Evolutionary conservation across 225 moss, liverwort and hornwort genomes (phyloP).

Genomic region (Pleurozium schreberi): DNA sequence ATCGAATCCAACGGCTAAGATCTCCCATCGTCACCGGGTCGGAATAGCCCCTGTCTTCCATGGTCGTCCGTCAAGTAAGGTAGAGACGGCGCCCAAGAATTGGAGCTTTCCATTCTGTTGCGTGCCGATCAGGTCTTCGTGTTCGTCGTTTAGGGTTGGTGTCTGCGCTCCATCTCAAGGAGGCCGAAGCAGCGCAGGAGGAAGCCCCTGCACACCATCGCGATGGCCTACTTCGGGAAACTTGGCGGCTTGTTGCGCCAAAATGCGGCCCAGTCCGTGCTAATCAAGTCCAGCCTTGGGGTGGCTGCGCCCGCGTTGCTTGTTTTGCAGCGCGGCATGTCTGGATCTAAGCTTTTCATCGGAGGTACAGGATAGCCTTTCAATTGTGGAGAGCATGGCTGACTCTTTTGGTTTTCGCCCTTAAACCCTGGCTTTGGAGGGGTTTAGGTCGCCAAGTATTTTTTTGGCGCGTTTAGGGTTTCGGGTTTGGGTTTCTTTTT

Average conservation of each 20-base stretch:
- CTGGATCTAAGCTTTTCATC: slow-evolving; percentile 30
- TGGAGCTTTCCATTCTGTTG: not conserved
- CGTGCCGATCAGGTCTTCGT: not conserved
- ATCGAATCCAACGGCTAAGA: not conserved
- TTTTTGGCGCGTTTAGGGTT: not conserved
- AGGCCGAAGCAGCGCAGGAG: not conserved
- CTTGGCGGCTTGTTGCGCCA: slow-evolving; percentile 41
- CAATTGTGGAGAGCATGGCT: not conserved
- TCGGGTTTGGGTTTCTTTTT: not conserved
- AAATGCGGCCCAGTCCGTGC: slow-evolving; percentile 35
- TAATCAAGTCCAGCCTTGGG: slow-evolving; percentile 15
- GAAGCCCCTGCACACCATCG: not conserved
- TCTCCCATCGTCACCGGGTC: not conserved
- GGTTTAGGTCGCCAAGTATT: not conserved
- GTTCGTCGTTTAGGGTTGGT: not conserved
- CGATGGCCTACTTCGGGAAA: slow-evolving; percentile 38
- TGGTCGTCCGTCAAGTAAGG: not conserved
- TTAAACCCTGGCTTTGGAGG: slow-evolving; percentile 8
- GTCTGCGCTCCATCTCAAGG: not conserved
- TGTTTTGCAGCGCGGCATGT: slow-evolving; percentile 40
- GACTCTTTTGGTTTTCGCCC: not conserved
- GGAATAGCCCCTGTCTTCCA: too few species aligned
- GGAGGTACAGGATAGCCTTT: not conserved
- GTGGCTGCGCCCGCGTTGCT: slow-evolving; percentile 29
- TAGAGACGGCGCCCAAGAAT: not conserved